Evolutionary conservation across 2,329 filamentous ascomycete species (phyloP), one percentile per base, ranked within the genome.

Genomic region (Microdochium nivale): DNA sequence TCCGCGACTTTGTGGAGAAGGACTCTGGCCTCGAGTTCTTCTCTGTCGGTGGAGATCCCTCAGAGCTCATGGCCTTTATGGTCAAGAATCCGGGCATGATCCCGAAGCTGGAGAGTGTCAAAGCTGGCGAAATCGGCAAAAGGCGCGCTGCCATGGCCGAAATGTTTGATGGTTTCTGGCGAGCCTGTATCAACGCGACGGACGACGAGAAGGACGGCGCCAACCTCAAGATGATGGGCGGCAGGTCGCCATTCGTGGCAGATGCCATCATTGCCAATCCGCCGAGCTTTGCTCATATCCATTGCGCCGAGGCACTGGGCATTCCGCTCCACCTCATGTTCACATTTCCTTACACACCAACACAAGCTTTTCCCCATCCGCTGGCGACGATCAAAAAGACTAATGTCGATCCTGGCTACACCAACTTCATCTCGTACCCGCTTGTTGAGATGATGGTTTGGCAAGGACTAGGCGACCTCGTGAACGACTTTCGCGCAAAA

Each of bases 251-350:
- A 0, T 87, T 88, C 59, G 71, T 88, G 16, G 84, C 84, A 0
- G 84, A 94, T 62, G 85, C 82, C n/a, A 92, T 94, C 59, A 92
- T 94, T 54, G 87, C 88, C 0, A 94, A 94, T 56, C 88, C 88
- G 0, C 87, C 87, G 0, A 85, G 80, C 55, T 89, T 91, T 65
- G 86, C 85, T 0, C 87, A 90, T 61, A 74, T 90, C 1, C 87
- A 90, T 67, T 90, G 87, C 56, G 88, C 88, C 0, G 87, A 94
- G 66, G 82, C 86, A 25, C 66, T 94, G 24, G 87, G 87, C 0
- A 81, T 91, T 21, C 88, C 88, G 0, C 66, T 92, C 2, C 87
- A 91, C 62, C 71, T 96, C 55, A 94, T 95, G 85, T 96, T 96
- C 65, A 96, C 90, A 53, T 86, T 91, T 52, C 88, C 88, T 0